These are phyloP conservation scores for Kodamaea nitidulidarum DNA, from an alignment of 805 yeast species.

Conservation along the genomic window DNA sequence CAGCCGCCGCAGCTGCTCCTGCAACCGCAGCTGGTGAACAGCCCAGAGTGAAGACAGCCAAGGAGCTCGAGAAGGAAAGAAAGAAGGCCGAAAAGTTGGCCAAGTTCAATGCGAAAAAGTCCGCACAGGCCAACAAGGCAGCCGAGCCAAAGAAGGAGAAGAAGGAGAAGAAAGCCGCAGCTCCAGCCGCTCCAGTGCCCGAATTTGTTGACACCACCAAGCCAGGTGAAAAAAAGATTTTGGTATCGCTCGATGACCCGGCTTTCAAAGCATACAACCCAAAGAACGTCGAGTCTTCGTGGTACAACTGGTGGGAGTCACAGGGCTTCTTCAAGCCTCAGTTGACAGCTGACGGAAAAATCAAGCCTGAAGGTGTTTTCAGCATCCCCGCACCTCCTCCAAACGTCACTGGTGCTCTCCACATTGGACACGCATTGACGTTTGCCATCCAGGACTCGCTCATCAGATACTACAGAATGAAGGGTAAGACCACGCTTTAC, in stretches of 20 bases:
- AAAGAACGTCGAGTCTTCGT: slow-evolving; percentile 86
- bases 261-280: slow-evolving; percentile 94
- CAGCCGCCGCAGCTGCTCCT: slow-evolving; percentile 15
- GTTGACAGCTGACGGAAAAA: slow-evolving; percentile 65
- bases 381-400: slow-evolving; percentile 99
- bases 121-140: slow-evolving; percentile 36
- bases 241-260: slow-evolving; percentile 86
- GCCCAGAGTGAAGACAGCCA: slow-evolving; percentile 55
- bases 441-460: slow-evolving; percentile 91
- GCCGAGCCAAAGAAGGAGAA: slow-evolving; percentile 27
- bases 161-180: slow-evolving; percentile 68
- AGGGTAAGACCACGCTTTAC: slow-evolving; percentile 88
- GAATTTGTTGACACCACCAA: slow-evolving; percentile 79
- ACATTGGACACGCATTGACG: slow-evolving; percentile 97
- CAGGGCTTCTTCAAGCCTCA: slow-evolving; percentile 88
- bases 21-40: slow-evolving; percentile 15
- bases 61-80: slow-evolving; percentile 80
- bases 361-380: slow-evolving; percentile 80
- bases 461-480: slow-evolving; percentile 93
- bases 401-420: slow-evolving; percentile 97
- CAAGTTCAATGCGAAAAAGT: slow-evolving; percentile 81
- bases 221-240: slow-evolving; percentile 86
- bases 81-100: slow-evolving; percentile 86
- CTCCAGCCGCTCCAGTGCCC: slow-evolving; percentile 69
- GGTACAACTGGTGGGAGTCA: slow-evolving; percentile 97